Conservation (phyloP, 371 early-diverging fungal species). For the Mortierella sp. region DNA sequence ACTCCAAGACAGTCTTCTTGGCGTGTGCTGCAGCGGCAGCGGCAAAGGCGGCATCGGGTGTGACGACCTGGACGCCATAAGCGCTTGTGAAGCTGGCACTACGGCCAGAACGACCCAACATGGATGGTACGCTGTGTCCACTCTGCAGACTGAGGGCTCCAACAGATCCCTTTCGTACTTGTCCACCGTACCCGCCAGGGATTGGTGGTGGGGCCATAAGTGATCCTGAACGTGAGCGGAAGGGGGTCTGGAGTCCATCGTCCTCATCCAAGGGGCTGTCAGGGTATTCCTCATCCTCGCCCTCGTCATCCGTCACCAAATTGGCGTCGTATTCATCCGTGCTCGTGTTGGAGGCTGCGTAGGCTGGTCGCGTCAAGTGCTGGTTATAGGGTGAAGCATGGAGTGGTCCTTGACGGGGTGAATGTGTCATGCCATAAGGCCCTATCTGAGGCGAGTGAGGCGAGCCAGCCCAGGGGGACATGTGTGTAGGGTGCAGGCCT, state of each 20-base stretch:
- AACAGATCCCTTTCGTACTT: conserved; percentile 47
- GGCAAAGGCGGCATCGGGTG: conserved; percentile 11
- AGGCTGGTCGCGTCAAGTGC: conserved; percentile 25
- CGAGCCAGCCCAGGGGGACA: conserved; percentile 34
- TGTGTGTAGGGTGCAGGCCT: conserved; percentile 40
- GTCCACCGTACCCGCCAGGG: conserved; percentile 18
- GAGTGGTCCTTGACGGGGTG: conserved; percentile 46
- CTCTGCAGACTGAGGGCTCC: conserved; percentile 37
- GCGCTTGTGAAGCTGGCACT: conserved; percentile 41
- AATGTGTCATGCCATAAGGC: conserved; percentile 27
- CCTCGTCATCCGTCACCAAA: conserved; percentile 52
- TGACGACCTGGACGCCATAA: conserved; percentile 32
- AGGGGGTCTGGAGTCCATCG: conserved; percentile 28
- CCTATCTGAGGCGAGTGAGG: conserved; percentile 37
- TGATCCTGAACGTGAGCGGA: conserved; percentile 46
- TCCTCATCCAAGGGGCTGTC: conserved; percentile 54
- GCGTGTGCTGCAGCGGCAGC: conserved; percentile 5
- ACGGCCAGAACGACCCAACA: conserved; percentile 22
- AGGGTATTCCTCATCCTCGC: conserved; percentile 56
- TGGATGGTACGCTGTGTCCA: conserved; percentile 3
- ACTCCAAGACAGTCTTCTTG: conserved; percentile 32
- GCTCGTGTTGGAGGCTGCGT: conserved; percentile 46
- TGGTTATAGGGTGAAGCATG: conserved; percentile 36
- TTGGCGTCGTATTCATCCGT: conserved; percentile 58
- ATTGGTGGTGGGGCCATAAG: conserved; percentile 29